Conservation (phyloP, 495 filamentous ascomycete species). For the Patellaria atrata region DNA sequence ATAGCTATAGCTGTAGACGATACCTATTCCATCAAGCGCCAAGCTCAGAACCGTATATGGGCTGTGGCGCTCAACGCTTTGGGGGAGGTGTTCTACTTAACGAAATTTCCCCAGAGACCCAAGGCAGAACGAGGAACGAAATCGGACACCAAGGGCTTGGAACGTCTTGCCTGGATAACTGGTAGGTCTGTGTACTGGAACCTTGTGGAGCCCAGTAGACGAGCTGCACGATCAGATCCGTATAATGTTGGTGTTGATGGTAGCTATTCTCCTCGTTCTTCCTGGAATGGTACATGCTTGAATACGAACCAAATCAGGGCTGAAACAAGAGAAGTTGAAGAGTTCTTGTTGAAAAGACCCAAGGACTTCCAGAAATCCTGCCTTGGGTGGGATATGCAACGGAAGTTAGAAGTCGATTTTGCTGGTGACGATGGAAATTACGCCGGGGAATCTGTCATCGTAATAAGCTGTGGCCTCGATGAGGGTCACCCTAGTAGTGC, state of each 20-base stretch:
- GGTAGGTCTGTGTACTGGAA: conserved; percentile 70
- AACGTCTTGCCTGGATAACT: conserved; percentile 60
- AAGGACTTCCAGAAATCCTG: conserved; percentile 66
- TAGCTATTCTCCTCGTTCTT: conserved; percentile 53
- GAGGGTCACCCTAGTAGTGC: conserved; percentile 37
- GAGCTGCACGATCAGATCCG: conserved; percentile 54
- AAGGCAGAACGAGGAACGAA: conserved; percentile 26
- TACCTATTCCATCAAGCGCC: conserved; percentile 51
- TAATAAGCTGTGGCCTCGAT: conserved; percentile 55
- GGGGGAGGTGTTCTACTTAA: conserved; percentile 79
- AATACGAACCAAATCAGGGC: conserved; percentile 52
- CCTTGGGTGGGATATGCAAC: conserved; percentile 83
- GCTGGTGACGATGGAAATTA: conserved; percentile 58
- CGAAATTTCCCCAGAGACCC: conserved; percentile 41
- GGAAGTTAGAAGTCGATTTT: conserved; percentile 79
- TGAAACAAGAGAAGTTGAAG: conserved; percentile 70
- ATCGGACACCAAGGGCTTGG: conserved; percentile 35
- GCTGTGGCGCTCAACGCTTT: conserved; percentile 79
- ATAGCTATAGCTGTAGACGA: conserved; percentile 77
- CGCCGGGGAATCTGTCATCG: conserved; percentile 59
- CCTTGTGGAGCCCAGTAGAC: conserved; percentile 59
- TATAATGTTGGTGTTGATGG: conserved; percentile 47
- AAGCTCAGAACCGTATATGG: conserved; percentile 60
- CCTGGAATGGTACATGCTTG: conserved; percentile 57
- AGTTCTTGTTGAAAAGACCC: conserved; percentile 58